These are phyloP conservation scores for Gryganskiella cystojenkinii DNA, from an alignment of 192 early-diverging fungal species.

Conservation along the genomic window DNA sequence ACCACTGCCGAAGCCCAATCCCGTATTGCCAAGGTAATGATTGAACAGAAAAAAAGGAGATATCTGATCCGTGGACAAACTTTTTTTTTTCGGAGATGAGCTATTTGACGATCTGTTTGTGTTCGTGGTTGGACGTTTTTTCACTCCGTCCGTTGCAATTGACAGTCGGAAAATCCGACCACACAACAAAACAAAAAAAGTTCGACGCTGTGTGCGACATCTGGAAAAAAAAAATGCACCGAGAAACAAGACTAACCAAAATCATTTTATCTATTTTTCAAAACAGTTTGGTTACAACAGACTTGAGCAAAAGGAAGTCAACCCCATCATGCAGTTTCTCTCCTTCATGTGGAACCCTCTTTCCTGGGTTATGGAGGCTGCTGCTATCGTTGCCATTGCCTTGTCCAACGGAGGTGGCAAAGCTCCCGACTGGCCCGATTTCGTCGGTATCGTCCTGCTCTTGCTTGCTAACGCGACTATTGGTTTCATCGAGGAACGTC, in stretches of 20 bases:
- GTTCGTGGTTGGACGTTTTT: no score
- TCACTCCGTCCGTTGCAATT: background rate
- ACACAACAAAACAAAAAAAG: no score
- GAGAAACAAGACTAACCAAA: background rate
- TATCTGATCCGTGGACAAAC: background rate
- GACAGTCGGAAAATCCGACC: background rate
- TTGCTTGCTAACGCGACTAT: slow-evolving; percentile 88
- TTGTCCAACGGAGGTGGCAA: slow-evolving; percentile 76
- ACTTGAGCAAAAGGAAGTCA: slow-evolving; percentile 81
- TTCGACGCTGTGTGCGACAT: no score
- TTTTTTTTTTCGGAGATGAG: background rate
- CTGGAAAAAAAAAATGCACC: no score
- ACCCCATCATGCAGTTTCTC: slow-evolving; percentile 87
- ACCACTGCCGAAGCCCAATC: slow-evolving; percentile 69
- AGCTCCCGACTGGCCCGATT: slow-evolving; percentile 86
- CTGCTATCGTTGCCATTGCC: slow-evolving; percentile 84
- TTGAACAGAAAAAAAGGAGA: no score
- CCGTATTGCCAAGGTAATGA: slow-evolving; percentile 63
- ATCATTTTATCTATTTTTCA: slow-evolving; percentile 4
- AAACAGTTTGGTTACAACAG: slow-evolving; percentile 79
- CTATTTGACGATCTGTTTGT: slow-evolving; percentile 1
- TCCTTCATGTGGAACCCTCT: slow-evolving; percentile 87
- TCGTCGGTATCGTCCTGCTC: slow-evolving; percentile 85
- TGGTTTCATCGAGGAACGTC: slow-evolving; percentile 91
- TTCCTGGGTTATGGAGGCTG: slow-evolving; percentile 88